These are phyloP conservation scores for Zoysia pacifica DNA, from an alignment of 176 grass and related monocot species.

Conservation along the genomic window DNA sequence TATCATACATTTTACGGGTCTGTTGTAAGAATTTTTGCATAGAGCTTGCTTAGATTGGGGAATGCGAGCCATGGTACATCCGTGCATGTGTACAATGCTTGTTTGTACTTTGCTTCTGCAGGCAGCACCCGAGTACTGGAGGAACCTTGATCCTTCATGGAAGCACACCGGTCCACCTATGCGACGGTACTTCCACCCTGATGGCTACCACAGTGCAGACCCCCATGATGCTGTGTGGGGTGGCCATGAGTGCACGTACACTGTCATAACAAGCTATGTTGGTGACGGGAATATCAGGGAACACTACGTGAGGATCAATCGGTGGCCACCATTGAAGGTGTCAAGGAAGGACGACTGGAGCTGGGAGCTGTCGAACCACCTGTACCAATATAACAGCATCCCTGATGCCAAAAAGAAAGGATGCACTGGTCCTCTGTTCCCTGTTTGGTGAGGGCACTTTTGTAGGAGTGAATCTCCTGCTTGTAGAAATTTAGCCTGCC, in stretches of 20 bases:
- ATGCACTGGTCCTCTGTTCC: conserved; percentile 81
- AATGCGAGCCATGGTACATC: neutral
- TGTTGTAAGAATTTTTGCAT: conserved; percentile 4
- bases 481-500: conserved; percentile 15
- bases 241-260: conserved; percentile 86
- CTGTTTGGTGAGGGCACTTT: conserved; percentile 66
- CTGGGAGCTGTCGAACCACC: conserved; percentile 80
- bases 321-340: conserved; percentile 69
- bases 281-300: conserved; percentile 63
- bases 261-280: conserved; percentile 71
- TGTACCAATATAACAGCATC: conserved; percentile 70
- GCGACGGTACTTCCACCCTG: conserved; percentile 76
- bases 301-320: conserved; percentile 88
- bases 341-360: conserved; percentile 81
- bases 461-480: conserved; percentile 1
- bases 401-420: conserved; percentile 67
- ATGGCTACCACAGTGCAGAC: conserved; percentile 78
- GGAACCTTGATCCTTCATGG: conserved; percentile 84
- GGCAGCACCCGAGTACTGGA: conserved; percentile 91
- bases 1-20: conserved; percentile 10
- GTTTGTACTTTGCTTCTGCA: conserved; percentile 41
- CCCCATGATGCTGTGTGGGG: conserved; percentile 71
- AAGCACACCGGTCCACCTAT: conserved; percentile 77
- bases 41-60: neutral
- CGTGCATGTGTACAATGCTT: neutral